A percentile compares a stretch with the other conserved stretches of the same genome.
phyloP scores from a whole-genome alignment of 2,329 filamentous ascomycete species.

The Trichoderma pleuroti region DNA sequence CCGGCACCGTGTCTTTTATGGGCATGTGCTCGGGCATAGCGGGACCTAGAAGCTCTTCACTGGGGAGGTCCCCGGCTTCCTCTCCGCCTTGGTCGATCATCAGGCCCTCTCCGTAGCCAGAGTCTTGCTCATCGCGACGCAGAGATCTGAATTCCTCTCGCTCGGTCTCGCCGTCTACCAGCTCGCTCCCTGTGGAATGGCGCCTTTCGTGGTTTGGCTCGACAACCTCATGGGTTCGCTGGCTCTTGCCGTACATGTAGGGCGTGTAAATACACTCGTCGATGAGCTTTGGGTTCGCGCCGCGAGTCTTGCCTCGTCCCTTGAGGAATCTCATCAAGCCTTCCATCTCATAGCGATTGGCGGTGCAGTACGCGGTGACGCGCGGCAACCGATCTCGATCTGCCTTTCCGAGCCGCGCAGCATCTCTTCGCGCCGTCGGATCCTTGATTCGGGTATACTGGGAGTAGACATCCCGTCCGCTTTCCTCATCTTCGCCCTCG shows the following conservation, averaged over 20 bases:
- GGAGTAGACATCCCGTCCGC: slow-evolving; percentile 91
- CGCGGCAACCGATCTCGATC: slow-evolving; percentile 82
- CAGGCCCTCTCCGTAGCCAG: slow-evolving; percentile 32
- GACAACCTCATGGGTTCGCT: slow-evolving; percentile 23
- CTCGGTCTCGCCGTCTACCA: slow-evolving; percentile 35
- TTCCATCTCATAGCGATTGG: slow-evolving; percentile 87
- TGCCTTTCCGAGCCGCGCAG: slow-evolving; percentile 86
- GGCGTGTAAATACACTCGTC: slow-evolving; percentile 98
- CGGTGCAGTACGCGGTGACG: slow-evolving; percentile 95
- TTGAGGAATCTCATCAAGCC: slow-evolving; percentile 88
- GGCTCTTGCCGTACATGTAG: slow-evolving; percentile 67
- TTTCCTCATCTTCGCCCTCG: slow-evolving; percentile 78
- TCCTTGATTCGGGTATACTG: slow-evolving; percentile 98
- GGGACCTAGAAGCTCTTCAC: slow-evolving; percentile 36
- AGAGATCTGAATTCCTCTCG: slow-evolving; percentile 62
- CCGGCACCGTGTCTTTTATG: slow-evolving; percentile 50
- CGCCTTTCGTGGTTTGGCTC: slow-evolving; percentile 59
- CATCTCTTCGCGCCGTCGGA: slow-evolving; percentile 85
- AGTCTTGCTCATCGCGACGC: slow-evolving; percentile 38
- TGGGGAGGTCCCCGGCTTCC: slow-evolving; percentile 27
- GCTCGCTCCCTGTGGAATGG: slow-evolving; percentile 70
- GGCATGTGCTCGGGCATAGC: slow-evolving; percentile 35
- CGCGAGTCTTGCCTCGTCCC: slow-evolving; percentile 70
- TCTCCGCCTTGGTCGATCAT: slow-evolving; percentile 25
- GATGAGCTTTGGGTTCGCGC: slow-evolving; percentile 84